Evolutionary conservation across 2,329 filamentous ascomycete species (phyloP), one percentile per base, ranked within the genome.

Genomic region (Piedraia hortae): DNA sequence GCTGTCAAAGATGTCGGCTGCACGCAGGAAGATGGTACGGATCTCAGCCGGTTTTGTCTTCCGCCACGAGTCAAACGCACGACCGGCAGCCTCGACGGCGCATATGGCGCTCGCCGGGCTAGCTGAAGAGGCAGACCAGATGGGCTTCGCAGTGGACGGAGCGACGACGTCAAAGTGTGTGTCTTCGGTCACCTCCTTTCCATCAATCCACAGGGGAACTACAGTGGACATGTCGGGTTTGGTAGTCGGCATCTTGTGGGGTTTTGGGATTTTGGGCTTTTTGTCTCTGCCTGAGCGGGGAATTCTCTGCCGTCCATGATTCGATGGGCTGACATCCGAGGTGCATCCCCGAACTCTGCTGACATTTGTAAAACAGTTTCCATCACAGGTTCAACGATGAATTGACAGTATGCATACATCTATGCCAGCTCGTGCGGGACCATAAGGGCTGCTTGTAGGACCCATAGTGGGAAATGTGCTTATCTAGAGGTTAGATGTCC

Each of bases 41-140:
- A 71, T 67, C 12, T 53, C 38, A 12, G 49, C 37, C 1, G 65
- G 59, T 20, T 60, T 62, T 3, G 59, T 59, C 31, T 57, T 59
- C 19, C 57, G 54, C 75, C 75, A 89, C 26, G 55, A 46, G 19
- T 56, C 57, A 43, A 74, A 68, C 1, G 75, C 73, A 8, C 52
- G 50, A n/a, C 63, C 50, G 1, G 73, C 72, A 6, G 65, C 57
- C 6, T 48, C 44, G 10, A 57, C 44, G 13, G 66, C 66, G 30
- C 60, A 51, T 2, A 48, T 44, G 20, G 59, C 58, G 33, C 65
- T 52, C 5, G 50, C 42, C 16, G 56, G 47, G 3, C 63, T 61
- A 15, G 58, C 61, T 15, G 56, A 53, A 26, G 58, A 60, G 25
- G 54, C 51, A 29, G 58, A 49, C 36, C 65, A 51, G 17, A 62